Evolutionary conservation across 768 basidiomycete species (phyloP).

Genomic region (Trametes villosa): DNA sequence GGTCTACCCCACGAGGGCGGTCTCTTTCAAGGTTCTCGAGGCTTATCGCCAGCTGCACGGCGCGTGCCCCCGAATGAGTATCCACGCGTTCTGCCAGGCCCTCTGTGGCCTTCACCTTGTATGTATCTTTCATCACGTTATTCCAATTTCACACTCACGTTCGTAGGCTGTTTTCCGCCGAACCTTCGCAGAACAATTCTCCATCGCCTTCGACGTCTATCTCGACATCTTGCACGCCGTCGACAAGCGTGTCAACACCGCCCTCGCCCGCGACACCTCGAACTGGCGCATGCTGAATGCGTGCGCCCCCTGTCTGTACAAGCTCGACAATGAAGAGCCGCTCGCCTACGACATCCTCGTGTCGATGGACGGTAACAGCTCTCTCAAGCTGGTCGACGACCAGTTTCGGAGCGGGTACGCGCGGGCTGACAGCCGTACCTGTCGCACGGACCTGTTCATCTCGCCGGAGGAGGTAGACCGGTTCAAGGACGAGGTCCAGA

Average conservation of each 20-base stretch:
- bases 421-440: neutral
- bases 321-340: conserved; percentile 19
- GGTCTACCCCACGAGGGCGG: conserved; percentile 18
- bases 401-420: neutral
- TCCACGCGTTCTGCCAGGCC: conserved; percentile 26
- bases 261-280: conserved; percentile 21
- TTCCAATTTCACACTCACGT: neutral
- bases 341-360: conserved; percentile 20
- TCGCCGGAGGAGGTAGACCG: conserved; percentile 17
- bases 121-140: no score
- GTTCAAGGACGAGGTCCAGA: conserved; percentile 27
- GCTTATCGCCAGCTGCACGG: conserved; percentile 32
- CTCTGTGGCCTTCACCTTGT: conserved; percentile 12
- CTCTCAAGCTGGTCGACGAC: conserved; percentile 20
- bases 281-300: conserved; percentile 32
- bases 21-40: conserved; percentile 27
- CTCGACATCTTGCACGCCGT: conserved; percentile 3
- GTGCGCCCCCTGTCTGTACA: conserved; percentile 35
- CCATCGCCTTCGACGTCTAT: conserved; percentile 12
- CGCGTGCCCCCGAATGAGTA: conserved; percentile 31
- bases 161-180: neutral
- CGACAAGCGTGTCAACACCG: conserved; percentile 16
- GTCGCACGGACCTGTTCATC: conserved; percentile 9
- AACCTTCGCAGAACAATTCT: conserved; percentile 27
- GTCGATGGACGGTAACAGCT: conserved; percentile 26